Conservation (phyloP, 2,329 filamentous ascomycete species). For the Sclerotinia minor region DNA sequence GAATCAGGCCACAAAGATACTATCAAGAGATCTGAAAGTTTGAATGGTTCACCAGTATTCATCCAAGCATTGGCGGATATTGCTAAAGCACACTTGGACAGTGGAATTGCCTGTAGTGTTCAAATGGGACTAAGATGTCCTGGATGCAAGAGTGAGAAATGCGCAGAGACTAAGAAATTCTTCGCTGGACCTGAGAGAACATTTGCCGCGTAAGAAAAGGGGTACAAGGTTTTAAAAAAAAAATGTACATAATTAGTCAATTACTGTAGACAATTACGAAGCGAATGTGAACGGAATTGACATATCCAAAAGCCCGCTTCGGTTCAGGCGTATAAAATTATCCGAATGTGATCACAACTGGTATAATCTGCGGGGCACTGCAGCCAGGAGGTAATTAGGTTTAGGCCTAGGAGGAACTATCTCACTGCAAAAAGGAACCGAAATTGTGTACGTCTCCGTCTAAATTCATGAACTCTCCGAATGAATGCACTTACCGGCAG, state of each 20-base stretch:
- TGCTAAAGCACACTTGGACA: slow-evolving; percentile 75
- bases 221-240: not conserved
- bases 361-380: not conserved
- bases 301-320: not conserved
- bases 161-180: slow-evolving; percentile 73
- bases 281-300: not conserved
- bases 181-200: slow-evolving; percentile 45
- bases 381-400: not conserved
- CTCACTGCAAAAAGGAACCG: not conserved
- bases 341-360: not conserved
- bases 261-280: not conserved
- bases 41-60: slow-evolving; percentile 90
- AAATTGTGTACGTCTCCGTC: not conserved
- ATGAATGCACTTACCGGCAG: not conserved
- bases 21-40: slow-evolving; percentile 85
- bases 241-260: not conserved
- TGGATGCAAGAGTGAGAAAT: slow-evolving; percentile 87
- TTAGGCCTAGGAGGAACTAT: not conserved
- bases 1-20: slow-evolving; percentile 76
- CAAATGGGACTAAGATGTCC: slow-evolving; percentile 94
- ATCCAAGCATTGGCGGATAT: slow-evolving; percentile 87
- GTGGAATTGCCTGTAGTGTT: slow-evolving; percentile 65
- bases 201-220: slow-evolving; percentile 27
- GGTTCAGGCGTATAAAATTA: not conserved
- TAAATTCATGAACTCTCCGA: not conserved